Conservation (phyloP, 257 asterid species). For the Fraxinus quadrangulata region DNA sequence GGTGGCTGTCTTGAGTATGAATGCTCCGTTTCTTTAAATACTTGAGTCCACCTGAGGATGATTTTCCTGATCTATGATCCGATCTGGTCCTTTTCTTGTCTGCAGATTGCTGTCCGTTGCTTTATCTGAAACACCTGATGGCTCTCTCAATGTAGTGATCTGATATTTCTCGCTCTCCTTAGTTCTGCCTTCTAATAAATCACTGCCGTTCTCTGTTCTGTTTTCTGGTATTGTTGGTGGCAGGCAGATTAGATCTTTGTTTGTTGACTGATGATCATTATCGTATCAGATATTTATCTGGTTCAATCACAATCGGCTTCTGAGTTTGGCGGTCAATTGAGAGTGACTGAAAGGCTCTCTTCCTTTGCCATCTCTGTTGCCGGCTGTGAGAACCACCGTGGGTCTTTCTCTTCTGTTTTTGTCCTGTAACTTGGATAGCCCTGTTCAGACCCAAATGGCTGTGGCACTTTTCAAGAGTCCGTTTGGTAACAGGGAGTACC, state of each 20-base stretch:
- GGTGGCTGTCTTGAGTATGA: slow-evolving; percentile 5
- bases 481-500: slow-evolving; percentile 65
- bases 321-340: slow-evolving; percentile 53
- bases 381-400: slow-evolving; percentile 41
- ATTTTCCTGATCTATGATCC: not conserved
- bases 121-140: slow-evolving; percentile 41
- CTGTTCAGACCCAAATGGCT: slow-evolving; percentile 96
- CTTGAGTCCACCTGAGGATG: not conserved
- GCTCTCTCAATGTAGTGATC: slow-evolving; percentile 46
- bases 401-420: slow-evolving; percentile 45
- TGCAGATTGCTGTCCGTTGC: slow-evolving; percentile 45
- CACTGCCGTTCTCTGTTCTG: slow-evolving; percentile 20
- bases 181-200: not conserved
- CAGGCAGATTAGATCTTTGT: slow-evolving; percentile 26
- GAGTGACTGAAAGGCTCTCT: slow-evolving; percentile 55
- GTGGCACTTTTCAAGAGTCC: slow-evolving; percentile 82
- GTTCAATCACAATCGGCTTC: slow-evolving; percentile 48
- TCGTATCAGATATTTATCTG: slow-evolving; percentile 24
- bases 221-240: slow-evolving; percentile 15
- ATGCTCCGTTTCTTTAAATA: slow-evolving; percentile 3
- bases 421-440: slow-evolving; percentile 82
- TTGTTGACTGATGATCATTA: slow-evolving; percentile 50
- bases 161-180: slow-evolving; percentile 18
- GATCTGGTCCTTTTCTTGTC: slow-evolving; percentile 1
- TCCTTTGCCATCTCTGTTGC: slow-evolving; percentile 57